A percentile compares a stretch with the other conserved stretches of the same genome.
Conservation (phyloP, 2,329 filamentous ascomycete genomes). For the Microascus cirrosus region DNA sequence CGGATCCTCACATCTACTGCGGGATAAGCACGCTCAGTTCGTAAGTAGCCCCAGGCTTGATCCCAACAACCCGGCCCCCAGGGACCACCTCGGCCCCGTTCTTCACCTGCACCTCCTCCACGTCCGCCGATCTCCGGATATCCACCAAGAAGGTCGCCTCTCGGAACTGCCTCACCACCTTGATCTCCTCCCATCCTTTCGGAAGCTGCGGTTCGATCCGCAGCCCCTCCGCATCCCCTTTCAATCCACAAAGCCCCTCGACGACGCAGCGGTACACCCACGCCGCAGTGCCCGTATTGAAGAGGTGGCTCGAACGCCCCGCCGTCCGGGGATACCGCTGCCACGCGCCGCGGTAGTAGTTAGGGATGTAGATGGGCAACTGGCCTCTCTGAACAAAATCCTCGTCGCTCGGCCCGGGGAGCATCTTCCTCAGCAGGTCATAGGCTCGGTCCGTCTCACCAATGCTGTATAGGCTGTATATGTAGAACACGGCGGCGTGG, state of each 20-base stretch:
- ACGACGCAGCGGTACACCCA: constrained; percentile 46
- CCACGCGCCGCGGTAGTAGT: constrained; percentile 45
- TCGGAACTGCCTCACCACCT: constrained; percentile 34
- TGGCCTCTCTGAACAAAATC: constrained; percentile 42
- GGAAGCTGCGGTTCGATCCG: constrained; percentile 38
- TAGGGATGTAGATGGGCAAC: constrained; percentile 45
- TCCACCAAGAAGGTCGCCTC: constrained; percentile 36
- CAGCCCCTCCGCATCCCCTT: constrained; percentile 35
- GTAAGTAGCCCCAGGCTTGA: constrained; percentile 31
- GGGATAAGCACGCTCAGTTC: constrained; percentile 23
- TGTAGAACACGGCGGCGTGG: constrained; percentile 43
- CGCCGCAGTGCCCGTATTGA: constrained; percentile 46
- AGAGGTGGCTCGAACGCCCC: constrained; percentile 43
- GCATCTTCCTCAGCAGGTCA: constrained; percentile 36
- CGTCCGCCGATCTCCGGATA: constrained; percentile 26
- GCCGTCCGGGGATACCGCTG: constrained; percentile 36
- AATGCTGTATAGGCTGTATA: constrained; percentile 39
- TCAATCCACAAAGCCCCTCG: constrained; percentile 42
- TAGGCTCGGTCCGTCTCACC: constrained; percentile 37
- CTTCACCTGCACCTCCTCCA: constrained; percentile 26
- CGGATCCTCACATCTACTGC: neutral
- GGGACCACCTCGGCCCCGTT: constrained; percentile 25
- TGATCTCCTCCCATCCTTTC: constrained; percentile 33
- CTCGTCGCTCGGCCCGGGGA: constrained; percentile 37
- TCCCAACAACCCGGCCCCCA: constrained; percentile 24